phyloP scores from a whole-genome alignment of 495 filamentous ascomycete genomes.

The Polyplosphaeria fusca region DNA sequence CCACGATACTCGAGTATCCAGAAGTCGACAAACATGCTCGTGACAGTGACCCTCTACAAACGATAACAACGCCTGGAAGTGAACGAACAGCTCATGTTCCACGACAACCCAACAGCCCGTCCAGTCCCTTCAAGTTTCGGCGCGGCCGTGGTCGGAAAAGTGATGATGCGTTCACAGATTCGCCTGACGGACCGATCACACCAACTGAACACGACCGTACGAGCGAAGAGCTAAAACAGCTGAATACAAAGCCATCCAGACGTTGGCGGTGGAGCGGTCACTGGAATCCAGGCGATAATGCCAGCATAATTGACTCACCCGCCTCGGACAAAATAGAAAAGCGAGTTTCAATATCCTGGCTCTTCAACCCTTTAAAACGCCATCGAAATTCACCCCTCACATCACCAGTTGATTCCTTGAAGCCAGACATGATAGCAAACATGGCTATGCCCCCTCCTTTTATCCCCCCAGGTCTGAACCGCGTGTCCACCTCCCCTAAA shows the following conservation, averaged over 20 bases:
- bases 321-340: background rate
- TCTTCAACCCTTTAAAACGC: background rate
- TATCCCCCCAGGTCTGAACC: constrained; percentile 11
- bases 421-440: constrained; percentile 4
- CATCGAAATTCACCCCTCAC: background rate
- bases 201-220: background rate
- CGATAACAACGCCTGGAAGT: no score
- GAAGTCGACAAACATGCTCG: background rate
- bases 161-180: background rate
- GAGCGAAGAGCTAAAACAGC: background rate
- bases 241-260: constrained; percentile 7
- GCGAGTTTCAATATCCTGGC: background rate
- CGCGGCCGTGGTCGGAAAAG: background rate
- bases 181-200: background rate
- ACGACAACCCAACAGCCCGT: no score
- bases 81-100: no score
- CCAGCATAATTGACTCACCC: background rate
- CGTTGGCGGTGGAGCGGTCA: constrained; percentile 12
- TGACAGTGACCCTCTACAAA: no score
- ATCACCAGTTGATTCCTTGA: no score
- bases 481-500: constrained; percentile 21
- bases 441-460: constrained; percentile 12
- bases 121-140: background rate
- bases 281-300: background rate
- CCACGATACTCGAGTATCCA: background rate